Conservation (phyloP, 441 rosid genomes). For the Gossypium davidsonii region DNA sequence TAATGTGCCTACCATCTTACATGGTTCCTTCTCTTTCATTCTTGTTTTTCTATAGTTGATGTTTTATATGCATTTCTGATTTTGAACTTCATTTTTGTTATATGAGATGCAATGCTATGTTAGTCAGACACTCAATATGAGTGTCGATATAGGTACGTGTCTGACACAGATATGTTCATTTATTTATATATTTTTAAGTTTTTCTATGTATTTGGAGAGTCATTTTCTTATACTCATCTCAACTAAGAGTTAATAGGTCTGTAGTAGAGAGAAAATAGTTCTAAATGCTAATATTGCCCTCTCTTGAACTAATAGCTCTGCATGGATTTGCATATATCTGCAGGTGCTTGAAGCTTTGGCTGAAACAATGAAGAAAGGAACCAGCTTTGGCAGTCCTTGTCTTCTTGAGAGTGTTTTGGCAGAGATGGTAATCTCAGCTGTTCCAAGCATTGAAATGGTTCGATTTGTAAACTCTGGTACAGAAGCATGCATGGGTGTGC, state of each 20-base stretch:
- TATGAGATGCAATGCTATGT: not conserved
- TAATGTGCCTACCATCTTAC: not conserved
- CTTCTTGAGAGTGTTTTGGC: slow-evolving; percentile 80
- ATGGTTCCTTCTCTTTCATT: not conserved
- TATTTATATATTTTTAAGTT: not conserved
- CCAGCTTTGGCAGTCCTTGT: slow-evolving; percentile 98
- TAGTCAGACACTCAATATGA: not conserved
- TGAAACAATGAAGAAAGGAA: slow-evolving; percentile 96
- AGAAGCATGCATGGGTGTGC: slow-evolving; percentile 94
- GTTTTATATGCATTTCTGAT: not conserved
- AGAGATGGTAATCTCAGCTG: slow-evolving; percentile 84
- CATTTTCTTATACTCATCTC: not conserved
- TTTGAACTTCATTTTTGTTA: not conserved
- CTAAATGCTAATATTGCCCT: not conserved
- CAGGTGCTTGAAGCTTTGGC: slow-evolving; percentile 81
- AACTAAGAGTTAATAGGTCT: not conserved
- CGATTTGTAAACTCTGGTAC: slow-evolving; percentile 86
- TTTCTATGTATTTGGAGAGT: not conserved
- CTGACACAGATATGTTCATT: not conserved
- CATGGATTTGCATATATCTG: slow-evolving; percentile 2
- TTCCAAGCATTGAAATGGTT: slow-evolving; percentile 89
- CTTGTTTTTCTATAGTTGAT: not conserved
- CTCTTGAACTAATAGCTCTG: not conserved
- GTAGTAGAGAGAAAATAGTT: not conserved
- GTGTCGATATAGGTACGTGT: not conserved